Evolutionary conservation across 2,329 filamentous ascomycete species (phyloP).

Genomic region (Grosmannia huntii): DNA sequence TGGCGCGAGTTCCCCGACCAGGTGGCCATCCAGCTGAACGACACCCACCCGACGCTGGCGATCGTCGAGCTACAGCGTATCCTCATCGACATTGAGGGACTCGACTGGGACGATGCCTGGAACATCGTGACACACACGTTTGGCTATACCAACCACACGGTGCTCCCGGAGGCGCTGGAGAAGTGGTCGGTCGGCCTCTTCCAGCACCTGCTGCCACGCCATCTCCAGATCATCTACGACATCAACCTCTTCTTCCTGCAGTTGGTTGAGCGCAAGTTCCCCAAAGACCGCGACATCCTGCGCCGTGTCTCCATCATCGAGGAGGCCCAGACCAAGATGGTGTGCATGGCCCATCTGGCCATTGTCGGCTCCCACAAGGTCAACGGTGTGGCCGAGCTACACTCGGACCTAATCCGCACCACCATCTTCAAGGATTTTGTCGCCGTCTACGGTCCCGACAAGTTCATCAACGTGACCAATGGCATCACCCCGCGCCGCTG

Average conservation of each 20-base stretch:
- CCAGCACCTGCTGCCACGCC: conserved; percentile 84
- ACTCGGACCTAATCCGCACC: conserved; percentile 94
- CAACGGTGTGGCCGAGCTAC: conserved; percentile 93
- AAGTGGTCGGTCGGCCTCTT: conserved; percentile 94
- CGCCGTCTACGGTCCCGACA: conserved; percentile 84
- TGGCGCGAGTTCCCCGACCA: conserved; percentile 92
- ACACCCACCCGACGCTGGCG: conserved; percentile 91
- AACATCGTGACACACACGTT: conserved; percentile 65
- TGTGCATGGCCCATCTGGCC: conserved; percentile 91
- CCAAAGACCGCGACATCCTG: conserved; percentile 77
- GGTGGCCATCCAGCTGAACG: conserved; percentile 94
- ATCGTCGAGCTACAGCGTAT: conserved; percentile 95
- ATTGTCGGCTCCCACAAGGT: conserved; percentile 98
- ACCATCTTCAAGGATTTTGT: conserved; percentile 99
- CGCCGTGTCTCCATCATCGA: conserved; percentile 90
- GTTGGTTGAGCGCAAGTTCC: conserved; percentile 78
- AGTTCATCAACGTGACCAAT: conserved; percentile 98
- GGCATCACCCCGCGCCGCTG: conserved; percentile 92
- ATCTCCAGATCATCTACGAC: conserved; percentile 95
- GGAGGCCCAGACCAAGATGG: conserved; percentile 93
- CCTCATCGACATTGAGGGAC: conserved; percentile 73
- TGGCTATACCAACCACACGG: conserved; percentile 97
- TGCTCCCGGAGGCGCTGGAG: conserved; percentile 90
- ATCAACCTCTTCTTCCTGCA: conserved; percentile 95
- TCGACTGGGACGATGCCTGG: conserved; percentile 93